Evolutionary conservation across 129 eudicot species (phyloP).

Genomic region (Pittosporum tobira): DNA sequence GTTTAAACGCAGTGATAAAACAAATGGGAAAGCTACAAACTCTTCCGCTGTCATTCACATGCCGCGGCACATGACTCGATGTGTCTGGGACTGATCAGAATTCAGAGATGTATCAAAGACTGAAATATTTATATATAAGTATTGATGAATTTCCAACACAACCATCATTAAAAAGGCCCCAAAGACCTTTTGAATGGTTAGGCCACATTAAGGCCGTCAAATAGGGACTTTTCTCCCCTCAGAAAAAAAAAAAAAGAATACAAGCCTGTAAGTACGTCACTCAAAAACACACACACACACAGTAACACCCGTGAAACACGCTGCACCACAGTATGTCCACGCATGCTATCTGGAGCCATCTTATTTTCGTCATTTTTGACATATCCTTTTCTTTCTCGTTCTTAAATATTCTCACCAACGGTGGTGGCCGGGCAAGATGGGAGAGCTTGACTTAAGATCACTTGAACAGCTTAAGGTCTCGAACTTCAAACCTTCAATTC

Average conservation of each 20-base stretch:
- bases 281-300: constrained; percentile 47
- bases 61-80: constrained; percentile 29
- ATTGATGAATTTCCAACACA: constrained; percentile 40
- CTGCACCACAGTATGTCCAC: constrained; percentile 23
- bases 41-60: constrained; percentile 46
- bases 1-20: constrained; percentile 18
- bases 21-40: constrained; percentile 53
- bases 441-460: constrained; percentile 19
- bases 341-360: constrained; percentile 20
- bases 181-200: constrained; percentile 44
- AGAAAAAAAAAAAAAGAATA: not conserved
- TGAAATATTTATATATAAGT: no score
- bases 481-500: constrained; percentile 13
- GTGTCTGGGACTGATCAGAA: no score
- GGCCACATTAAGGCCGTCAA: constrained; percentile 39
- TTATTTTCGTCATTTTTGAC: not conserved
- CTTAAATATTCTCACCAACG: constrained; percentile 5
- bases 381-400: constrained; percentile 4
- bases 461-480: constrained; percentile 15
- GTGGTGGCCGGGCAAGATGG: constrained; percentile 11
- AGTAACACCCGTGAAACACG: constrained; percentile 32
- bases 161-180: constrained; percentile 65
- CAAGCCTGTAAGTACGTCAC: constrained; percentile 27
- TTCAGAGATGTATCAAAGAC: no score
- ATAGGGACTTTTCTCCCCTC: constrained; percentile 13